Evolutionary conservation across 257 asterid genomes (phyloP), one percentile per base, ranked within the genome.

Genomic region (Solanum sejunctum): DNA sequence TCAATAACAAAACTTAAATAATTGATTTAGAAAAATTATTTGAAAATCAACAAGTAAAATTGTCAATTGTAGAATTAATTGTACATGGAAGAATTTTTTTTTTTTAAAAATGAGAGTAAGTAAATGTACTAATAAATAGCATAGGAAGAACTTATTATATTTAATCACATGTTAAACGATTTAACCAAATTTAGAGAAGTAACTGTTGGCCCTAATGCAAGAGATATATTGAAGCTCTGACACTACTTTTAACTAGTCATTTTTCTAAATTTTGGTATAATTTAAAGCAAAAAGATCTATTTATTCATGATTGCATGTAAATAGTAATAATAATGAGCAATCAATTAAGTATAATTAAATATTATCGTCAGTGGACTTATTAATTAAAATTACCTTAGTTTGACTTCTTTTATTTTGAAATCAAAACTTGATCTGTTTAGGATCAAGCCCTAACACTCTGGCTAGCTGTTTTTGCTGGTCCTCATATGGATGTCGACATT

Each of bases 401-500:
- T 91, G 95, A 60, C 92, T 90, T 82, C 93, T 87, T 84, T 92
- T 93, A 55, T 94, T 94, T 88, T 94, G 96, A 89, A 94, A 94
- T 97, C 95, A 94, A 85, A 86, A 93, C 73, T 91, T 89, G 26
- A 94, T 89, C 85, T 92, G 94, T 56, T 85, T 86, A 52, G 91
- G 64, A 64, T 94, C 96, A 49, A 92, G 93, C 55, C 94, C 92
- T 5, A 91, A 67, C 36, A 91, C 90, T 67, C 84, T 83, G 88
- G 94, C 88, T 55, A 91, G 60, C 54, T 91, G 92, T 54, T 81
- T 88, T 82, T 93, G 87, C 73, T 92, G 93, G 85, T 88, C 86
- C 84, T 90, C 90, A 82, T 92, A 90, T 7, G 95, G 97, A 79
- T 87, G 88, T 20, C 90, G 94, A 83, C 89, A 88, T 17, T 90